Percentiles rank a stretch among this genome's conserved stretches.
These are phyloP conservation scores for Elsinoe fawcettii DNA, from an alignment of 2,329 filamentous ascomycete genomes.

Conservation along the genomic window DNA sequence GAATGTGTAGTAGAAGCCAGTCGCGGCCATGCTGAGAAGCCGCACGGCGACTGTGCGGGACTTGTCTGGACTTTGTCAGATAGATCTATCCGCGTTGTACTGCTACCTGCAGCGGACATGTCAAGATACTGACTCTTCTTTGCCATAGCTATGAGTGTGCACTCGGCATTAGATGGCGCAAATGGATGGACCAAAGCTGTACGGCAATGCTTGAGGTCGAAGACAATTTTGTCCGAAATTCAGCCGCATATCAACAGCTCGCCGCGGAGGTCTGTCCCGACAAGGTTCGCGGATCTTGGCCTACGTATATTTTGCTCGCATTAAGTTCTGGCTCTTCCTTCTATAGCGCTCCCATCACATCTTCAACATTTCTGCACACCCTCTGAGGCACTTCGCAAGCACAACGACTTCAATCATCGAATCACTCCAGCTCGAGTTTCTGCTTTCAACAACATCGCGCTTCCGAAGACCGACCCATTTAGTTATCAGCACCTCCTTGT, in stretches of 20 bases:
- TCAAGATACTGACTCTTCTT: slow-evolving; percentile 26
- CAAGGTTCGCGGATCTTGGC: background rate
- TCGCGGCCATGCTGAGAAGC: slow-evolving; percentile 97
- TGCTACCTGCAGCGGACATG: too few relatives aligned
- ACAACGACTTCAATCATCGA: too few relatives aligned
- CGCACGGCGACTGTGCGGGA: slow-evolving; percentile 88
- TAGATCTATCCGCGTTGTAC: too few relatives aligned
- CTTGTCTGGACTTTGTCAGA: slow-evolving; percentile 54
- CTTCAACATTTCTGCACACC: too few relatives aligned
- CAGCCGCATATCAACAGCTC: background rate
- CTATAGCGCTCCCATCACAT: too few relatives aligned
- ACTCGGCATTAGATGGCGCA: too few relatives aligned
- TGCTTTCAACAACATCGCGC: background rate
- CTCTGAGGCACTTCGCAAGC: too few relatives aligned
- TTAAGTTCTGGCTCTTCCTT: background rate
- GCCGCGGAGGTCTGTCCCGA: background rate
- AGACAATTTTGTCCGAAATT: slow-evolving; percentile 3
- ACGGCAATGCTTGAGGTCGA: background rate
- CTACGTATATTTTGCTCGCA: background rate
- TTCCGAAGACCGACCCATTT: background rate
- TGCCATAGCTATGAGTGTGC: slow-evolving; percentile 19
- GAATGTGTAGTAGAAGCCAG: slow-evolving; percentile 92
- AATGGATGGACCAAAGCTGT: background rate
- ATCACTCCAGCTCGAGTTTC: background rate
- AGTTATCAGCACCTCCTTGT: background rate